Percentiles rank a stretch among this genome's conserved stretches.
These are phyloP conservation scores for Talaromyces rugulosus DNA, from an alignment of 2,329 filamentous ascomycete genomes.

Conservation along the genomic window DNA sequence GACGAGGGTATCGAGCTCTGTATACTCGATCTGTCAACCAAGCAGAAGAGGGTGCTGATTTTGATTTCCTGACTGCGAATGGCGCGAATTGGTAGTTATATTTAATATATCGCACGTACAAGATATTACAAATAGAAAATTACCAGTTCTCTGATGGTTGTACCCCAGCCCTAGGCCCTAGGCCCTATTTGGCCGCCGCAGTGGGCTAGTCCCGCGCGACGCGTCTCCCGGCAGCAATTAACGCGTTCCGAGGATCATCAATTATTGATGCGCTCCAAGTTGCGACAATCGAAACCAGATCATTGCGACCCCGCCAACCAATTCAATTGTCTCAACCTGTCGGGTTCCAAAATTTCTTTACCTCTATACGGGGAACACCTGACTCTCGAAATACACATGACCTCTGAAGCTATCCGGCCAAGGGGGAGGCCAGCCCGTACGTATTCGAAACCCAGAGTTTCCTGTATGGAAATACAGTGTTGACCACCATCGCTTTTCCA, in stretches of 20 bases:
- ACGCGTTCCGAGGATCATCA: constrained; percentile 20
- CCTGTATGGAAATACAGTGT: neutral
- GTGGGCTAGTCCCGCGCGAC: constrained; percentile 12
- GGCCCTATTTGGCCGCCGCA: constrained; percentile 16
- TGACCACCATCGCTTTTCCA: constrained; percentile 25
- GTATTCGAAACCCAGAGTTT: constrained; percentile 15
- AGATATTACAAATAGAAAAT: neutral
- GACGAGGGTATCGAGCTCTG: constrained; percentile 37
- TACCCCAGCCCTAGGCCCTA: constrained; percentile 30
- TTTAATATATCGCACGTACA: neutral
- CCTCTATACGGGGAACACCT: neutral
- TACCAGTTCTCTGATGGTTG: neutral
- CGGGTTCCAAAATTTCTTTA: neutral
- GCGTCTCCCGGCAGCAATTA: constrained; percentile 16
- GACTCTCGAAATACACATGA: constrained; percentile 23
- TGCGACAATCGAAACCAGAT: neutral
- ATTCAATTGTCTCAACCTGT: neutral
- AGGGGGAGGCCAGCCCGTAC: constrained; percentile 46
- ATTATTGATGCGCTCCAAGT: neutral
- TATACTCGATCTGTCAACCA: constrained; percentile 43
- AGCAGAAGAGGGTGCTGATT: constrained; percentile 38
- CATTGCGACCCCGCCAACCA: neutral
- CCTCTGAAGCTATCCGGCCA: constrained; percentile 32
- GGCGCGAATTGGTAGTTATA: constrained; percentile 13
- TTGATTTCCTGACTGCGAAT: constrained; percentile 32